phyloP scores from a whole-genome alignment of 2,329 filamentous ascomycete genomes.

The Chaetothyriales sp. region DNA sequence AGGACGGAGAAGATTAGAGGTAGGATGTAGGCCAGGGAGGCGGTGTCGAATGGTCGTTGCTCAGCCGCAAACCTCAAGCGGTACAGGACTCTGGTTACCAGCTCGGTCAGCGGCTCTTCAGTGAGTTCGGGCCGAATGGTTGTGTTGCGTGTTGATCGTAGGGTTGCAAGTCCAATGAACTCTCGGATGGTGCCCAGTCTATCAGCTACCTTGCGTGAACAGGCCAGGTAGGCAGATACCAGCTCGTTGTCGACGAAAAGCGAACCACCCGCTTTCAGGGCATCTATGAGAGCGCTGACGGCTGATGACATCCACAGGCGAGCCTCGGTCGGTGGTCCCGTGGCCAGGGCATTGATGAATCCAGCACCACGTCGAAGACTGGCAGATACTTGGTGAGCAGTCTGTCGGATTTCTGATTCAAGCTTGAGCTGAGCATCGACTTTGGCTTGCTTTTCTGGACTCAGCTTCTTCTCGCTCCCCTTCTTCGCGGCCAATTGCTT shows the following conservation, averaged over 20 bases:
- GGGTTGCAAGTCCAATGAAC: slow-evolving; percentile 75
- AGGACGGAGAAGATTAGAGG: slow-evolving; percentile 69
- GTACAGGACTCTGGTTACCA: slow-evolving; percentile 80
- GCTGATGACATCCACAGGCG: slow-evolving; percentile 76
- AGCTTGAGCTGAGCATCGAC: slow-evolving; percentile 83
- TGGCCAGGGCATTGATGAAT: slow-evolving; percentile 66
- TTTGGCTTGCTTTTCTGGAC: slow-evolving; percentile 73
- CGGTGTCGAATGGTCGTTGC: slow-evolving; percentile 80
- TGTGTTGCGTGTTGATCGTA: slow-evolving; percentile 61
- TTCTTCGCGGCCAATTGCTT: slow-evolving; percentile 84
- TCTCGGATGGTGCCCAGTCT: slow-evolving; percentile 62
- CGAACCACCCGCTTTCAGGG: slow-evolving; percentile 65
- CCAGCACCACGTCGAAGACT: slow-evolving; percentile 70
- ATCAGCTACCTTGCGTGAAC: slow-evolving; percentile 56
- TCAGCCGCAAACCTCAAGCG: slow-evolving; percentile 79
- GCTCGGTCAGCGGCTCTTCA: slow-evolving; percentile 63
- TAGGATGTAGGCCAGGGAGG: slow-evolving; percentile 75
- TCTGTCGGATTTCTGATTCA: slow-evolving; percentile 60
- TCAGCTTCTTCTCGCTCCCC: slow-evolving; percentile 72
- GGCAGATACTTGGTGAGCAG: slow-evolving; percentile 54
- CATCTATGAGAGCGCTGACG: slow-evolving; percentile 55
- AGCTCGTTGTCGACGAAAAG: slow-evolving; percentile 68
- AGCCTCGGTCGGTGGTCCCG: slow-evolving; percentile 76
- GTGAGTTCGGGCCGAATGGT: slow-evolving; percentile 57
- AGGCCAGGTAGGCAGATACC: slow-evolving; percentile 62